Conservation (phyloP, 352 stramenopile species). For the Phytopythium sindhum region DNA sequence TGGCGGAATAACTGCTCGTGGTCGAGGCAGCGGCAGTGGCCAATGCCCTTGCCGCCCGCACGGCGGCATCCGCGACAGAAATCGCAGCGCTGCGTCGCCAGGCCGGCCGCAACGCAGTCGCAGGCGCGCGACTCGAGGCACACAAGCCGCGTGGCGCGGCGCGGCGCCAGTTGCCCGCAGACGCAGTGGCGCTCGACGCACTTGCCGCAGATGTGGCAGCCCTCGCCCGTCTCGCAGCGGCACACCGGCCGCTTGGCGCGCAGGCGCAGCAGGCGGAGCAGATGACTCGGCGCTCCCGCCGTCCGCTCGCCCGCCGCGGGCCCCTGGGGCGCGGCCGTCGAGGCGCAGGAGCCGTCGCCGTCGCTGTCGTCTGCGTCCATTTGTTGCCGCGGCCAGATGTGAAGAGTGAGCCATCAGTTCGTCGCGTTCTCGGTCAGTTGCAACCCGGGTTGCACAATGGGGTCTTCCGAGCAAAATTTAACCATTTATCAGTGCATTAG, state of each 20-base stretch:
- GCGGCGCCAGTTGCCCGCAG: slow-evolving; percentile 45
- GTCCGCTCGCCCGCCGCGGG: neutral
- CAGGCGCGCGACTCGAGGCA: slow-evolving; percentile 69
- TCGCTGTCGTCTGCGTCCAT: neutral
- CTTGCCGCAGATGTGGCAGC: slow-evolving; percentile 26
- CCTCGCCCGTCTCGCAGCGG: slow-evolving; percentile 14
- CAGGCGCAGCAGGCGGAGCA: neutral
- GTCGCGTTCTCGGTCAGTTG: no score
- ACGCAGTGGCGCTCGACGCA: slow-evolving; percentile 42
- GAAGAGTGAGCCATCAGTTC: neutral
- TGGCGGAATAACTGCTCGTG: slow-evolving; percentile 33
- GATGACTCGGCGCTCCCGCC: neutral
- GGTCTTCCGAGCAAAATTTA: no score
- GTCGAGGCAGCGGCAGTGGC: slow-evolving; percentile 62
- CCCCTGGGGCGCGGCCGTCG: neutral
- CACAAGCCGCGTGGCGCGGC: slow-evolving; percentile 17
- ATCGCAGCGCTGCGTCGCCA: slow-evolving; percentile 26
- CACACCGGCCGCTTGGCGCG: neutral
- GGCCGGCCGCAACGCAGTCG: slow-evolving; percentile 36
- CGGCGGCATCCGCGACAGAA: slow-evolving; percentile 54
- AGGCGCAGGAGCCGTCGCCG: neutral
- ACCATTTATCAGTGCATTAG: no score
- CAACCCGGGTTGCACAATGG: no score
- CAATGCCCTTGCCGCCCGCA: slow-evolving; percentile 14
- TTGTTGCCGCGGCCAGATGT: neutral